These are phyloP conservation scores for Kwoniella europaea DNA, from an alignment of 768 basidiomycete species.

Conservation along the genomic window DNA sequence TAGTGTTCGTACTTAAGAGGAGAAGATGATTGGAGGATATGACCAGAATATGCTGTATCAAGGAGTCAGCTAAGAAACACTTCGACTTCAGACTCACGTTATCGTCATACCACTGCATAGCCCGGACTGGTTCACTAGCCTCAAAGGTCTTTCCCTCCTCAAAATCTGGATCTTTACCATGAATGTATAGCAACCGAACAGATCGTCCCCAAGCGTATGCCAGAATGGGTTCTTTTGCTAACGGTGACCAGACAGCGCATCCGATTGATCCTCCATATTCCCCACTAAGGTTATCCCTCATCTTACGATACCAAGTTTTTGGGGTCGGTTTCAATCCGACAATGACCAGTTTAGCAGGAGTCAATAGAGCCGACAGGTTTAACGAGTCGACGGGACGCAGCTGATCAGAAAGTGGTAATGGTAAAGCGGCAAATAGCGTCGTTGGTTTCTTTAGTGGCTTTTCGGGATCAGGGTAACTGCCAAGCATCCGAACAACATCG, in stretches of 20 bases:
- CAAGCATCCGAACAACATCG: constrained; percentile 90
- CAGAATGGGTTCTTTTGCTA: constrained; percentile 65
- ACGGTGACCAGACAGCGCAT: constrained; percentile 45
- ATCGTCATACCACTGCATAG: constrained; percentile 84
- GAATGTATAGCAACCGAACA: constrained; percentile 70
- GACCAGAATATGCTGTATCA: constrained; percentile 70
- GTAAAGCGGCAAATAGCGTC: constrained; percentile 76
- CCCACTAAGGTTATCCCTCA: constrained; percentile 42
- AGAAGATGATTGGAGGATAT: constrained; percentile 67
- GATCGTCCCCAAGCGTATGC: constrained; percentile 83
- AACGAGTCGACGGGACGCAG: constrained; percentile 78
- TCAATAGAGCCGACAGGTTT: constrained; percentile 81
- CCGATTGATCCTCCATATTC: constrained; percentile 34
- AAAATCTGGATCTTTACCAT: constrained; percentile 64
- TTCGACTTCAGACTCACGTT: constrained; percentile 67
- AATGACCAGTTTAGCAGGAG: constrained; percentile 86
- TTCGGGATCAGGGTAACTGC: constrained; percentile 75
- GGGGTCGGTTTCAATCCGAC: constrained; percentile 91
- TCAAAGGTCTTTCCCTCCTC: constrained; percentile 68
- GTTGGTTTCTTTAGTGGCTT: constrained; percentile 52
- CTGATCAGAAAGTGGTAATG: constrained; percentile 77
- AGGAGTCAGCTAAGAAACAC: constrained; percentile 6
- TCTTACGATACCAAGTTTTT: constrained; percentile 74
- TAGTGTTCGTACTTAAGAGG: constrained; percentile 71
- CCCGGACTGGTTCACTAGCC: constrained; percentile 69